Percentiles rank a stretch among this genome's conserved stretches.
Conservation (phyloP, 1,284 basidiomycete species). For the Ceratobasidium sp. region DNA sequence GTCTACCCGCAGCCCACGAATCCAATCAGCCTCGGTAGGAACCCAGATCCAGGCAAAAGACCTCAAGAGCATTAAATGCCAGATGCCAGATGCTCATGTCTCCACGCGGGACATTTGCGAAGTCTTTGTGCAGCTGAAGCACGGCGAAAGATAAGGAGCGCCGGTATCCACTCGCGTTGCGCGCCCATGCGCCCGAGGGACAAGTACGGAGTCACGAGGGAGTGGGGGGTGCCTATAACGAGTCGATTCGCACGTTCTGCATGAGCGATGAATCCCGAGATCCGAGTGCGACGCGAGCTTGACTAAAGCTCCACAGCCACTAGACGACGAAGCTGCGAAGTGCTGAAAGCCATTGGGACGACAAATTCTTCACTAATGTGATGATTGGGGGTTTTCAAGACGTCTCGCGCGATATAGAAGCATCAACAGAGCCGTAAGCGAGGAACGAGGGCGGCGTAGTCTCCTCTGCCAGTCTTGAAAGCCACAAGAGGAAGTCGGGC, state of each 20-base stretch:
- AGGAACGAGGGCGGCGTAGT: conserved; percentile 33
- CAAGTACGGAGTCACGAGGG: conserved; percentile 18
- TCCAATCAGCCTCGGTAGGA: conserved; percentile 7
- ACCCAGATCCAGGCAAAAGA: conserved; percentile 13
- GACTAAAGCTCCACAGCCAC: not conserved
- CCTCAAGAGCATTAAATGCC: conserved; percentile 21
- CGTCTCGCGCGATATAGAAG: not conserved
- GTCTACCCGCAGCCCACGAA: conserved; percentile 23
- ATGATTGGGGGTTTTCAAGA: conserved; percentile 29
- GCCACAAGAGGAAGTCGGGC: not conserved
- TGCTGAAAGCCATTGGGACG: conserved; percentile 17
- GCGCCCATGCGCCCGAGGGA: not conserved
- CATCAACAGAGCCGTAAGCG: conserved; percentile 9
- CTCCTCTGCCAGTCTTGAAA: conserved; percentile 21
- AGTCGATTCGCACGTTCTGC: conserved; percentile 2
- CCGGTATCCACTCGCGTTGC: conserved; percentile 1
- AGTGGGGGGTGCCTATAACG: not conserved
- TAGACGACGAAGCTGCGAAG: conserved; percentile 18
- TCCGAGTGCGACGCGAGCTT: conserved; percentile 33
- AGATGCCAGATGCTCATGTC: conserved; percentile 1
- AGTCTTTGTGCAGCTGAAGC: conserved; percentile 1
- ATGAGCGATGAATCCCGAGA: conserved; percentile 7
- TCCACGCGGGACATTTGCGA: conserved; percentile 30
- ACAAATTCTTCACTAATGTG: not conserved
- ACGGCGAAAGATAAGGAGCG: conserved; percentile 18